Percentiles rank a stretch among this genome's conserved stretches.
Evolutionary conservation across 768 basidiomycete genomes (phyloP).

Genomic region (Macrolepiota albuminosa): DNA sequence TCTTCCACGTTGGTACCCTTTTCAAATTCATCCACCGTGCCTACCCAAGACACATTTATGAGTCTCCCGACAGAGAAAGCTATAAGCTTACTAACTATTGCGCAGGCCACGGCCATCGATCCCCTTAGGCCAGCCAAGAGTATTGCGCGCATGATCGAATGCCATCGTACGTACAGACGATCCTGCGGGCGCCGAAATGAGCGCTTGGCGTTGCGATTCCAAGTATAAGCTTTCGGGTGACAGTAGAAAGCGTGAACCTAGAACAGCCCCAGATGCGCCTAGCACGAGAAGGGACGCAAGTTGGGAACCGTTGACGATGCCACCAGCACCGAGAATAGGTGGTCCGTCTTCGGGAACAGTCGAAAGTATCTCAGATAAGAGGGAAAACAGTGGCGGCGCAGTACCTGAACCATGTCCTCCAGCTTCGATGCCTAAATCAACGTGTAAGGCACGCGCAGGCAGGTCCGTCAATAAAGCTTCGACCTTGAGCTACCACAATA

Average conservation of each 20-base stretch:
- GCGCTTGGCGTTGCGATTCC: slow-evolving; percentile 45
- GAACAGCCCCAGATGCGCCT: slow-evolving; percentile 62
- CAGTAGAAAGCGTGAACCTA: slow-evolving; percentile 74
- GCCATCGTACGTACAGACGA: slow-evolving; percentile 55
- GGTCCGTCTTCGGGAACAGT: slow-evolving; percentile 37
- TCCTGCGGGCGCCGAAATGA: slow-evolving; percentile 41
- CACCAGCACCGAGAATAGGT: slow-evolving; percentile 71
- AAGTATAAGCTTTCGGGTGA: slow-evolving; percentile 62
- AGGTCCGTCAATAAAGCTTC: neutral
- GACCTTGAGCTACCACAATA: slow-evolving; percentile 77
- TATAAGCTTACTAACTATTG: slow-evolving; percentile 33
- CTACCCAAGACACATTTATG: slow-evolving; percentile 18
- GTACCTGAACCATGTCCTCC: slow-evolving; percentile 68
- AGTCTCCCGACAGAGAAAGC: neutral
- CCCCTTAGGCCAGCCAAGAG: slow-evolving; percentile 54
- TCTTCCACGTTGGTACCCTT: slow-evolving; percentile 38
- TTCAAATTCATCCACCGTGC: slow-evolving; percentile 54
- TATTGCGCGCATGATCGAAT: slow-evolving; percentile 55
- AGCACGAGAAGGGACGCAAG: slow-evolving; percentile 60
- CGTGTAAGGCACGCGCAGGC: slow-evolving; percentile 5
- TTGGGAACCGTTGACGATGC: slow-evolving; percentile 59
- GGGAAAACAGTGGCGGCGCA: slow-evolving; percentile 55
- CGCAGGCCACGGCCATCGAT: slow-evolving; percentile 59
- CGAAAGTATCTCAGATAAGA: slow-evolving; percentile 52
- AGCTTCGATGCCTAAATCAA: slow-evolving; percentile 60